Evolutionary conservation across 257 asterid species (phyloP), one percentile per base, ranked within the genome.

Genomic region (Craterostigma plantagineum): DNA sequence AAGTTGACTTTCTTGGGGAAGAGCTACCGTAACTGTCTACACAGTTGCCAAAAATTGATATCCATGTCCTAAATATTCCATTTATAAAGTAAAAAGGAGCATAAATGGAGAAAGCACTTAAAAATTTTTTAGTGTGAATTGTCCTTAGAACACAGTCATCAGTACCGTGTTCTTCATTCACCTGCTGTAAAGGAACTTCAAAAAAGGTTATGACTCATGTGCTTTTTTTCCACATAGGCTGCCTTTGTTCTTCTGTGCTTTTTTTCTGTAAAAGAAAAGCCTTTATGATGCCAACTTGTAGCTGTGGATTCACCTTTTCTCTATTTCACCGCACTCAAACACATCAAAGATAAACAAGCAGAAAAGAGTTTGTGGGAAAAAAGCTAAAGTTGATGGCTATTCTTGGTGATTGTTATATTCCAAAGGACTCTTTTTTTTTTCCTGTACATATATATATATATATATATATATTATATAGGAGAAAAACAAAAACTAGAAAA

Each of bases 111-210:
- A 38, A 33, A 48, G 62, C 30, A 23, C 30, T 23, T 6, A 23
- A 23, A n/a, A 23, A 23, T 23, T 23, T 23, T 23, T 23, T 6
- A 23, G 30, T 23, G 30, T 23, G 30, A 23, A 23, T 2, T 23
- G 30, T 23, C 30, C 44, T 50, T 38, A 50, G 49, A 54, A 61
- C 66, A 59, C n/a, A 57, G 54, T 66, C 69, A 67, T 34, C 48
- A 61, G 51, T 61, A 62, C 53, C 71, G 69, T 69, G 58, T 54
- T 50, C 46, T 18, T 57, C n/a, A n/a, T n/a, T n/a, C 18, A 52
- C 47, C 18, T 12, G 46, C 18, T 23, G 30, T 23, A 23, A 23
- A 23, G 30, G 30, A 14, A 23, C 27, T 42, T 10, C 13, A 42
- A 15, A 42, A 42, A 42, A 42, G 42, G 12, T 45, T 27, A 43